Evolutionary conservation across 192 early-diverging fungal species (phyloP), one percentile per base, ranked within the genome.

Genomic region (Gonapodya sp.): DNA sequence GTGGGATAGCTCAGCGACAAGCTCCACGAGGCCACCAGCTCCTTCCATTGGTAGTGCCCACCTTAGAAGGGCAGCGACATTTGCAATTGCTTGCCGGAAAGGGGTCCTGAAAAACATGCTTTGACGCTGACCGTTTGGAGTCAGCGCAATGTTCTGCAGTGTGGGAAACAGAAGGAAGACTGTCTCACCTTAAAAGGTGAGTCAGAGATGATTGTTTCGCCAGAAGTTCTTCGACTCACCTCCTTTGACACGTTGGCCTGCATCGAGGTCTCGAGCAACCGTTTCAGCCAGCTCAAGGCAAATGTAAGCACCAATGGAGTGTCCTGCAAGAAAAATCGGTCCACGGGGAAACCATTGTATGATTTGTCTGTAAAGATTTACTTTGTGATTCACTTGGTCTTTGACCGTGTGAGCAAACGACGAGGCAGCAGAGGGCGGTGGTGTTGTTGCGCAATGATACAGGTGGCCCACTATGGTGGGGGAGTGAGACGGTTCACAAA

Each of bases 271-370:
- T n/a, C 34, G 30, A 2, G 34, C 30, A 8, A 34, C 46, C 24
- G 18, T 34, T 2, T 2, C 30, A 77, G 75, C 75, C 16, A 18
- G 18, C 34, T 18, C 75, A 33, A 77, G 75, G 8, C 18, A 77
- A 2, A 77, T 77, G 8, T 34, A 77, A 16, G 75, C 75, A 16
- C 75, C 75, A 34, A 77, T 77, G 18, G 75, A 77, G 75, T 77
- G 75, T 34, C 75, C 75, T 2, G 8, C 2, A 34, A 77, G 16
- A 33, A 32, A 77, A 2, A 77, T 77, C 18, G 30, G 18, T 16
- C 30, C 75, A 14, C 8, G 2, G 8, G 75, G 75, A 34, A 32
- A 77, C 75, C 75, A 77, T 34, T 31, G 30, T 34, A 31, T 16
- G 8, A 34, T 33, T 34, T 77, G 75, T 33, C 31, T 8, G 75